A percentile compares a stretch with the other conserved stretches of the same genome.
Evolutionary conservation across 2,329 filamentous ascomycete genomes (phyloP).

Genomic region (Ascochyta lentis): DNA sequence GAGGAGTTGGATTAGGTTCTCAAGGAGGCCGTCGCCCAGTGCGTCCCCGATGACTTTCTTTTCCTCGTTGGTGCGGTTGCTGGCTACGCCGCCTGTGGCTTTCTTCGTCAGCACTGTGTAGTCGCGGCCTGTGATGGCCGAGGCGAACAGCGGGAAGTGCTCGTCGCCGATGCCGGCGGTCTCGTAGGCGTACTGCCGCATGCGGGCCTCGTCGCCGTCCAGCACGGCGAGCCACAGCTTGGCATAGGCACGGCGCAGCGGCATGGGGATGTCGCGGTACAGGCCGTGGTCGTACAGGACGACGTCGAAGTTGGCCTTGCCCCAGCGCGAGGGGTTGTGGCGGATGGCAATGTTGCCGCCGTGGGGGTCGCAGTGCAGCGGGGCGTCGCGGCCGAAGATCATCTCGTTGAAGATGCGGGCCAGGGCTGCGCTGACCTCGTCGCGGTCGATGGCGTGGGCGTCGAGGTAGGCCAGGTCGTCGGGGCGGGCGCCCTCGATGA

Average conservation of each 20-base stretch:
- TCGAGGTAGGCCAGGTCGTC: conserved; percentile 92
- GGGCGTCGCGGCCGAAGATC: conserved; percentile 91
- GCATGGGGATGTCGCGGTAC: conserved; percentile 86
- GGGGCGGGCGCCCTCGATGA: conserved; percentile 81
- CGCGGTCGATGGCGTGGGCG: conserved; percentile 83
- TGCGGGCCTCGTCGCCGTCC: conserved; percentile 81
- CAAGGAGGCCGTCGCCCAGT: conserved; percentile 85
- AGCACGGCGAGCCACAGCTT: conserved; percentile 98
- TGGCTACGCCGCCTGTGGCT: conserved; percentile 51
- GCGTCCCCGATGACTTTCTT: conserved; percentile 86
- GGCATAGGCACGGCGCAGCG: conserved; percentile 83
- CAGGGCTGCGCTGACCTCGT: conserved; percentile 91
- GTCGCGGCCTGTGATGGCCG: conserved; percentile 93
- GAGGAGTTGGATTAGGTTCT: conserved; percentile 85
- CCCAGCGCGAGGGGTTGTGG: conserved; percentile 67
- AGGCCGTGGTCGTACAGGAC: conserved; percentile 97
- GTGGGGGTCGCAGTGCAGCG: conserved; percentile 95
- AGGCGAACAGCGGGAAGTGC: conserved; percentile 93
- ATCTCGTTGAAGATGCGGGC: conserved; percentile 98
- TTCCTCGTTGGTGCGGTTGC: conserved; percentile 72
- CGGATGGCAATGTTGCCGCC: conserved; percentile 95
- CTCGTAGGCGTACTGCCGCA: conserved; percentile 88
- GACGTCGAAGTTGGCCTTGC: conserved; percentile 83
- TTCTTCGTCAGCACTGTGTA: conserved; percentile 74
- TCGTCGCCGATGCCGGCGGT: conserved; percentile 88